A percentile compares a stretch with the other conserved stretches of the same genome.
Evolutionary conservation across 345 rosid species (phyloP).

Genomic region (Citrus reticulata): DNA sequence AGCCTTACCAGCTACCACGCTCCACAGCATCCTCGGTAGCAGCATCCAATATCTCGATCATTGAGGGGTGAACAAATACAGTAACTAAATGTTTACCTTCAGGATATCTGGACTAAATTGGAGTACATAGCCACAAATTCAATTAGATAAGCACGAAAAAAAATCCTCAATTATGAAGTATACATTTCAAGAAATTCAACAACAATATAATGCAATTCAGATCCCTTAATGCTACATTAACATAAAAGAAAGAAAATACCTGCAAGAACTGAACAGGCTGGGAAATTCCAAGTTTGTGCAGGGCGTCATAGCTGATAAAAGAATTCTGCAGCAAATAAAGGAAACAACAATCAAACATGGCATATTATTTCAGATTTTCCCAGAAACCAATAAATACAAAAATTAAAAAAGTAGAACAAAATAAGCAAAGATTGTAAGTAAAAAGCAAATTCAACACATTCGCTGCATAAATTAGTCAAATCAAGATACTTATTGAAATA

Average conservation of each 20-base stretch:
- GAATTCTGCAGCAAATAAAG: constrained; percentile 60
- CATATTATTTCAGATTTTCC: not conserved
- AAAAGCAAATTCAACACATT: not conserved
- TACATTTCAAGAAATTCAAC: constrained; percentile 3
- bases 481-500: not conserved
- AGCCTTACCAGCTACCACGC: constrained; percentile 78
- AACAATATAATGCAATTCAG: not conserved
- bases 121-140: constrained; percentile 33
- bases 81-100: constrained; percentile 74
- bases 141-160: constrained; percentile 32
- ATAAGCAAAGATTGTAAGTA: not conserved
- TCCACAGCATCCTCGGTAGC: constrained; percentile 88
- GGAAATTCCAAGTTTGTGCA: constrained; percentile 88
- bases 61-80: constrained; percentile 77
- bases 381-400: constrained; percentile 9
- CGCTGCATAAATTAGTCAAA: not conserved
- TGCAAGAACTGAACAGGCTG: constrained; percentile 88
- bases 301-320: constrained; percentile 63
- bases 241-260: constrained; percentile 42
- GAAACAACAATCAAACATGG: constrained; percentile 17
- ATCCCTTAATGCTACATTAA: constrained; percentile 10
- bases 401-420: not conserved
- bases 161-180: constrained; percentile 3
- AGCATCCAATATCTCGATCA: constrained; percentile 86
- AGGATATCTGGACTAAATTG: constrained; percentile 91